A percentile compares a stretch with the other conserved stretches of the same genome.
phyloP scores from a whole-genome alignment of 179 eudicot species.

The Beta lomatogona region DNA sequence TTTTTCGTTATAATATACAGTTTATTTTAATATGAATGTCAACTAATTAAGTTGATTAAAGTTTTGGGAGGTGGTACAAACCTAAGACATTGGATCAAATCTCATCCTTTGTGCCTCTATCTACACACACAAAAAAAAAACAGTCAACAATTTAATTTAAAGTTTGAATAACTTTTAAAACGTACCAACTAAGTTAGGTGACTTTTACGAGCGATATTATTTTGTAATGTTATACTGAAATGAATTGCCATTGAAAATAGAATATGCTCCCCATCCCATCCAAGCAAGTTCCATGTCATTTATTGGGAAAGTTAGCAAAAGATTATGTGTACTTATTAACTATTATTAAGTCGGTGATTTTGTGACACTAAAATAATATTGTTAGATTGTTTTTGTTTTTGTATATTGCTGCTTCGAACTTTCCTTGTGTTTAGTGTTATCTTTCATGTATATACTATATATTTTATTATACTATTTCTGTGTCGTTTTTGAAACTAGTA shows the following conservation, averaged over 20 bases:
- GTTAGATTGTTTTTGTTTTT: neutral
- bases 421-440: neutral
- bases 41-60: too few relatives aligned
- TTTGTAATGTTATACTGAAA: neutral
- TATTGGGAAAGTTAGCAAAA: neutral
- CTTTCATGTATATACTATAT: neutral
- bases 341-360: constrained; percentile 26
- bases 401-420: constrained; percentile 5
- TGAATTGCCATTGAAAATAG: neutral
- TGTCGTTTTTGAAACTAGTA: neutral
- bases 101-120: too few relatives aligned
- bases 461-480: neutral
- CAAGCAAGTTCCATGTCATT: constrained; percentile 11
- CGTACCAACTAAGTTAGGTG: too few relatives aligned
- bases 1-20: too few relatives aligned
- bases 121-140: too few relatives aligned
- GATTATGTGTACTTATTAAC: constrained; percentile 10
- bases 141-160: too few relatives aligned
- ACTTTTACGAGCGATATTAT: neutral
- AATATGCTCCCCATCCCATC: neutral
- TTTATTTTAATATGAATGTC: too few relatives aligned
- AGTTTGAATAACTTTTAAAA: too few relatives aligned
- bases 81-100: too few relatives aligned
- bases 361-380: constrained; percentile 10
- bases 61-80: too few relatives aligned